These are phyloP conservation scores for Stephania japonica DNA, from an alignment of 164 flowering plant species.

Conservation along the genomic window DNA sequence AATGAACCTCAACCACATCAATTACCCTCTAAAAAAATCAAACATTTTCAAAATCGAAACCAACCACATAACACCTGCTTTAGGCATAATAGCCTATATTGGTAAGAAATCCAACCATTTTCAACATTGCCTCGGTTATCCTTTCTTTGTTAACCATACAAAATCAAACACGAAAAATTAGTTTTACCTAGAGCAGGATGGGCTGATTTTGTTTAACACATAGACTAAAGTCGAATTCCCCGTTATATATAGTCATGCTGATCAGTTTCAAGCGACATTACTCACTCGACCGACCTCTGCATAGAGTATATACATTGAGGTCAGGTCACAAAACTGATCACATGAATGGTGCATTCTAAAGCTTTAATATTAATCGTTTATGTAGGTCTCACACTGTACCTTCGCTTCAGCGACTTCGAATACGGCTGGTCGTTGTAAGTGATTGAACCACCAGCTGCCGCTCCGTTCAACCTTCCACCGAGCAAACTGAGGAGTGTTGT, in stretches of 20 bases:
- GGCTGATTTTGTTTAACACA: neutral
- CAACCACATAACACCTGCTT: neutral
- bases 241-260: neutral
- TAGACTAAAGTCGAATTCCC: neutral
- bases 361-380: neutral
- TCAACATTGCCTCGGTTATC: no score
- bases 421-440: conserved; percentile 87
- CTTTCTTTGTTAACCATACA: no score
- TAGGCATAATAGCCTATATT: neutral
- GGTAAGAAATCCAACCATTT: neutral
- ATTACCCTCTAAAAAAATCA: no score
- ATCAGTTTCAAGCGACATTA: neutral
- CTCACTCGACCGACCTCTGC: neutral
- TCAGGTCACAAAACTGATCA: neutral
- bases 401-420: conserved; percentile 74
- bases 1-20: no score
- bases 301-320: neutral
- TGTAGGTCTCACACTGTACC: conserved; percentile 25
- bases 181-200: neutral
- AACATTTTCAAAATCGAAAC: neutral
- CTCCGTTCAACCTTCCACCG: conserved; percentile 56
- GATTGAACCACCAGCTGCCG: conserved; percentile 48
- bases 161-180: neutral
- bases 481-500: conserved; percentile 75
- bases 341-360: neutral